phyloP scores from a whole-genome alignment of 306 rosid genomes.

The Rosa lucieae region DNA sequence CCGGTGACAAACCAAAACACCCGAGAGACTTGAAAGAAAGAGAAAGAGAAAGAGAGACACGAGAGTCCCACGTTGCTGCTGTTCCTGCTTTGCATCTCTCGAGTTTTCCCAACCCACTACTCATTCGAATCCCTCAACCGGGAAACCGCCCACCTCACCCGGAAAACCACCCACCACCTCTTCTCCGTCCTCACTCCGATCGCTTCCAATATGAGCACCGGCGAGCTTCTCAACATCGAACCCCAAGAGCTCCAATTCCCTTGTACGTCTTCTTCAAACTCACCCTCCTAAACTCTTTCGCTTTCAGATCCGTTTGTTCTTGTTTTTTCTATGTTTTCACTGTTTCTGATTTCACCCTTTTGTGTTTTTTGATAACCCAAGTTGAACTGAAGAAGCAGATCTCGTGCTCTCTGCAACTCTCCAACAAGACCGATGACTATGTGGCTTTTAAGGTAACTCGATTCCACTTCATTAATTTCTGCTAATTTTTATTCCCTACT shows the following conservation, averaged over 20 bases:
- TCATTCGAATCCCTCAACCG: background rate
- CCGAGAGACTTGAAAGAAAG: background rate
- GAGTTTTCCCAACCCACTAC: slow-evolving; percentile 8
- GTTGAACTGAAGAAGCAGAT: slow-evolving; percentile 97
- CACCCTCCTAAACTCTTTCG: background rate
- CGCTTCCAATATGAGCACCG: slow-evolving; percentile 61
- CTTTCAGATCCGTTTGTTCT: slow-evolving; percentile 31
- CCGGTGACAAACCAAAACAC: slow-evolving; percentile 11
- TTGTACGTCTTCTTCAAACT: slow-evolving; percentile 36
- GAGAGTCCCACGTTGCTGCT: slow-evolving; percentile 51
- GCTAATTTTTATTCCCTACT: background rate
- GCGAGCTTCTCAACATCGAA: slow-evolving; percentile 74
- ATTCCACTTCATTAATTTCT: slow-evolving; percentile 18
- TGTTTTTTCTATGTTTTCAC: slow-evolving; percentile 20
- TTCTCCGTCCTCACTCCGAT: slow-evolving; percentile 30
- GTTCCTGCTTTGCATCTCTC: slow-evolving; percentile 5
- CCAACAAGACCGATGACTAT: slow-evolving; percentile 60
- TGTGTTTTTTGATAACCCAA: slow-evolving; percentile 14
- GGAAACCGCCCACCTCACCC: background rate
- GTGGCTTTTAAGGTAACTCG: slow-evolving; percentile 75
- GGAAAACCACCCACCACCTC: background rate
- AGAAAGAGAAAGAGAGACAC: slow-evolving; percentile 7
- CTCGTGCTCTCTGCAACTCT: slow-evolving; percentile 78
- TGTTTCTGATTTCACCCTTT: slow-evolving; percentile 34
- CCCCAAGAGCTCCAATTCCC: slow-evolving; percentile 90